phyloP scores from a whole-genome alignment of 2,329 filamentous ascomycete species.

The Fusarium tupiense region DNA sequence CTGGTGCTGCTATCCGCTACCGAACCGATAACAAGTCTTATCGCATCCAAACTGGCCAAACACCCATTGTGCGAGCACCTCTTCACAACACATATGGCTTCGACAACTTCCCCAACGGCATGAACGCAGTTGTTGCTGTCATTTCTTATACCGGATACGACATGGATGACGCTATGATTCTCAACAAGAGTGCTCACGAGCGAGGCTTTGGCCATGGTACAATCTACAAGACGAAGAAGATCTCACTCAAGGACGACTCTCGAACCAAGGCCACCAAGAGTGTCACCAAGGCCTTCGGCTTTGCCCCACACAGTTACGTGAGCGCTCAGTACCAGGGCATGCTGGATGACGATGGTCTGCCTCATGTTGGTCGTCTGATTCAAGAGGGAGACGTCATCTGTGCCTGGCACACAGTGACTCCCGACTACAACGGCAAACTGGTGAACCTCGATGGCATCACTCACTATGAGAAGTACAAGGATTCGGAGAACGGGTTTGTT shows the following conservation, averaged over 20 bases:
- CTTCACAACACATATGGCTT: conserved; percentile 96
- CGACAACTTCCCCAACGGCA: conserved; percentile 98
- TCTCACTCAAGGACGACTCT: conserved; percentile 83
- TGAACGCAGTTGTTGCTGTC: conserved; percentile 94
- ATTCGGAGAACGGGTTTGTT: conserved; percentile 85
- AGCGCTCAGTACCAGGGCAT: conserved; percentile 75
- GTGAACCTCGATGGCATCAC: conserved; percentile 88
- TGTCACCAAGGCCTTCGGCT: conserved; percentile 87
- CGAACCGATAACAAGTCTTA: conserved; percentile 98
- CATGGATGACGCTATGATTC: conserved; percentile 99
- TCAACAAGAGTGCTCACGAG: conserved; percentile 97
- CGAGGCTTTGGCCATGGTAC: conserved; percentile 95
- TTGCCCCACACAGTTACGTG: conserved; percentile 80
- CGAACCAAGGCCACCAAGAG: conserved; percentile 72
- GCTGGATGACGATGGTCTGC: conserved; percentile 89
- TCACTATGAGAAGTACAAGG: conserved; percentile 94
- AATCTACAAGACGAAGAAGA: conserved; percentile 97
- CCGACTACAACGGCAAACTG: conserved; percentile 79
- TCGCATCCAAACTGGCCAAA: conserved; percentile 93
- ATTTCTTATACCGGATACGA: conserved; percentile 99
- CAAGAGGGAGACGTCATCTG: conserved; percentile 85
- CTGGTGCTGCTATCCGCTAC: conserved; percentile 83
- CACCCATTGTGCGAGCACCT: conserved; percentile 89
- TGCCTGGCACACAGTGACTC: conserved; percentile 88
- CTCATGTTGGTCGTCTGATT: conserved; percentile 80